Percentiles rank a stretch among this genome's conserved stretches.
These are phyloP conservation scores for Strobilomyces confusus DNA, from an alignment of 768 basidiomycete species.

Conservation along the genomic window DNA sequence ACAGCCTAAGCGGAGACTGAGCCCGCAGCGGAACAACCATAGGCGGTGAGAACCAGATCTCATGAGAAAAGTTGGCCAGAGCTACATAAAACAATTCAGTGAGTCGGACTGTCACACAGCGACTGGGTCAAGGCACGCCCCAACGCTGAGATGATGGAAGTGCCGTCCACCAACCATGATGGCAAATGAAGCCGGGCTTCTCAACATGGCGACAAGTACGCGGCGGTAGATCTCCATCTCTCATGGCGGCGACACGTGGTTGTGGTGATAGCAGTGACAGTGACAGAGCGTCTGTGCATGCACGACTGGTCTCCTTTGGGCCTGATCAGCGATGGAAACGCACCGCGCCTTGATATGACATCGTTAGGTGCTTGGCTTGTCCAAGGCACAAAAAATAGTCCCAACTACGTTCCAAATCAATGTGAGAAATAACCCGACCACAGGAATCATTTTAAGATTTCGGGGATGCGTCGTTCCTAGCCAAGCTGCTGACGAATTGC, in stretches of 20 bases:
- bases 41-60: slow-evolving; percentile 21
- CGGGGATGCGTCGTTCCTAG: slow-evolving; percentile 23
- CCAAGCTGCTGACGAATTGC: slow-evolving; percentile 14
- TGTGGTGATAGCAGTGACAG: slow-evolving; percentile 3
- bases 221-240: slow-evolving; percentile 12
- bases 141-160: background rate
- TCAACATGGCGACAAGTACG: slow-evolving; percentile 14
- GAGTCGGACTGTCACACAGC: slow-evolving; percentile 15
- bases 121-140: slow-evolving; percentile 2
- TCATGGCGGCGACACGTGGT: slow-evolving; percentile 16
- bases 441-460: slow-evolving; percentile 9
- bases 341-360: background rate
- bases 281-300: slow-evolving; percentile 11
- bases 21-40: slow-evolving; percentile 15
- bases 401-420: slow-evolving; percentile 3
- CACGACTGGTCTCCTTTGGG: slow-evolving; percentile 11
- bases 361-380: slow-evolving; percentile 7
- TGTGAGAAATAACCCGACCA: slow-evolving; percentile 14
- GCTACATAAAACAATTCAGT: slow-evolving; percentile 12
- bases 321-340: slow-evolving; percentile 22
- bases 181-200: background rate
- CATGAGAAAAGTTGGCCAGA: slow-evolving; percentile 20
- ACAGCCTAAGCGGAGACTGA: slow-evolving; percentile 23
- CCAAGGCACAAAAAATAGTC: slow-evolving; percentile 11
- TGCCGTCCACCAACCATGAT: background rate